Base-by-base conservation (phyloP, 2,329 filamentous ascomycete species). In the Pestalotiopsis sp. region DNA sequence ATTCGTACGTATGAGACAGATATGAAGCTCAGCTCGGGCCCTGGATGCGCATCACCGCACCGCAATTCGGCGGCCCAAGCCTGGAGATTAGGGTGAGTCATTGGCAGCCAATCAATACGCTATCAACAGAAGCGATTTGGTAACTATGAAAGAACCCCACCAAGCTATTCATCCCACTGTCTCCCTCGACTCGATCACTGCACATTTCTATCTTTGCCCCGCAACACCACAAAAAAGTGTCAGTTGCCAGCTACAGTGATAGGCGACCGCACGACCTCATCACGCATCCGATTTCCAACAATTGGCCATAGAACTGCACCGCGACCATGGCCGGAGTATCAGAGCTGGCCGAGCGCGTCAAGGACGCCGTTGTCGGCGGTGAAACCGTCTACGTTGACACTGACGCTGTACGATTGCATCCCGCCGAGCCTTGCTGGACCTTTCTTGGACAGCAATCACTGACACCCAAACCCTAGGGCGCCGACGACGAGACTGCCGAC, bases 331-430 rank as follows among this genome's bases (percentile, higher is more conserved):
- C 82, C 66, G 79, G 81, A 69, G 74, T 83, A 57, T 83, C 85
- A 75, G 84, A 87, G 70, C 81, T 87, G 74, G 84, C 85, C 74
- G 82, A 86, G 71, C 82, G 85, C 77, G 78, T 81, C 74, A 86
- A 85, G 79, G 77, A 62, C 59, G 59, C 59, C 59, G 59, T 62
- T 39, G n/a, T 62, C 31, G 59, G 79, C 74, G 78, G 79, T 75
- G 78, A 80, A 17, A 83, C 80, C 68, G 86, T 92, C 80, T 94
- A 95, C 83, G 87, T 97, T 78, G 94, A 97, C 84, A 92, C 94
- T 78, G 92, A 94, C 75, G 86, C 86, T 73, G 64, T 66, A 66
- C 25, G 64, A n/a, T n/a, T 25, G 14, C 41, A 36, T 39, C 62
- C 20, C 11, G 13, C 39, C 7, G 20, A 38, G 12, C 31, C 38